A percentile compares a stretch with the other conserved stretches of the same genome.
These are phyloP conservation scores for Apiotrichum domesticum DNA, from an alignment of 1,284 basidiomycete species.

Conservation along the genomic window DNA sequence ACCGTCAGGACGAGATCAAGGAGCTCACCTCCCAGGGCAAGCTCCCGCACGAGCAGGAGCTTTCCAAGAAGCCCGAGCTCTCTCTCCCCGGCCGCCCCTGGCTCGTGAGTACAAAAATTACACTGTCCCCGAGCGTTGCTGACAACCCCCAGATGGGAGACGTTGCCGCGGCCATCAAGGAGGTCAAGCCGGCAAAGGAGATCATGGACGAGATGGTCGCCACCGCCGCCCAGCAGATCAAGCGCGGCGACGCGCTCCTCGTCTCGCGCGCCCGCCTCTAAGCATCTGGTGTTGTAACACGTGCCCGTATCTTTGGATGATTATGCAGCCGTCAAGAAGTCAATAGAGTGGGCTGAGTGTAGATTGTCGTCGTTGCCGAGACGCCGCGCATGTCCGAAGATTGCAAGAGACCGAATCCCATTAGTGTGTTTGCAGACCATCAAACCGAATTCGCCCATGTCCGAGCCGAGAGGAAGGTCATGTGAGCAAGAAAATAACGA, in stretches of 20 bases:
- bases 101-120: constrained; percentile 35
- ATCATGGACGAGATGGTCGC: constrained; percentile 70
- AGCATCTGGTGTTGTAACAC: neutral
- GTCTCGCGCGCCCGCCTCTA: constrained; percentile 8
- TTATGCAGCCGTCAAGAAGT: too few relatives aligned
- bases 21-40: constrained; percentile 69
- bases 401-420: too few relatives aligned
- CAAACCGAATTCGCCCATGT: too few relatives aligned
- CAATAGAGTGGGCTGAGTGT: too few relatives aligned
- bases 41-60: constrained; percentile 63
- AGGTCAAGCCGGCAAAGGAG: constrained; percentile 67
- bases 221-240: constrained; percentile 21
- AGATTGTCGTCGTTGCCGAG: too few relatives aligned
- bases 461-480: too few relatives aligned
- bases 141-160: constrained; percentile 55
- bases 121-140: too few relatives aligned
- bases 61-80: constrained; percentile 46
- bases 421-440: too few relatives aligned
- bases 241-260: constrained; percentile 7
- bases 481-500: too few relatives aligned
- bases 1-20: constrained; percentile 48
- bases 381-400: too few relatives aligned
- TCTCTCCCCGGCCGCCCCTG: constrained; percentile 18
- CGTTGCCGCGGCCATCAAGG: constrained; percentile 68
- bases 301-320: too few relatives aligned